Percentiles rank a stretch among this genome's conserved stretches.
phyloP scores from a whole-genome alignment of 371 early-diverging fungal species.

The Gilbertella persicaria region DNA sequence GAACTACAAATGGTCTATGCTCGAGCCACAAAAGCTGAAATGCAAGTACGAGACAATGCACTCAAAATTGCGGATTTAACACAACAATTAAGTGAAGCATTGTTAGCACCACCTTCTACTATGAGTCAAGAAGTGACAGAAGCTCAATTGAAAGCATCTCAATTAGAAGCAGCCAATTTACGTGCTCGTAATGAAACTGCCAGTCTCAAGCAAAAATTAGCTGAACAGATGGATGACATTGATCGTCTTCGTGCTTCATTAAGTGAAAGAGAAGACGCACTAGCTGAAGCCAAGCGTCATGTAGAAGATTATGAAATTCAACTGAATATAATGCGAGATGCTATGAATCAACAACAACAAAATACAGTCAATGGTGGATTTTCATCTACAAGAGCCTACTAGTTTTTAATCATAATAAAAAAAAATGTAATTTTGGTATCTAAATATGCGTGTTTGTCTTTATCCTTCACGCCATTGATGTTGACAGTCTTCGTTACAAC shows the following conservation, averaged over 20 bases:
- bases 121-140: constrained; percentile 46
- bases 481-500: constrained; percentile 68
- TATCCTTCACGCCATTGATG: constrained; percentile 79
- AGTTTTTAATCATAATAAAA: constrained; percentile 5
- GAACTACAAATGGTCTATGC: constrained; percentile 49
- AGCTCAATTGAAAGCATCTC: constrained; percentile 57
- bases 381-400: constrained; percentile 25
- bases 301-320: constrained; percentile 66
- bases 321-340: constrained; percentile 62
- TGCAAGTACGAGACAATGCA: constrained; percentile 48
- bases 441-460: constrained; percentile 1
- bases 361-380: constrained; percentile 9
- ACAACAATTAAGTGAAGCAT: constrained; percentile 45
- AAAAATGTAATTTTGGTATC: not conserved
- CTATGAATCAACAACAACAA: constrained; percentile 54
- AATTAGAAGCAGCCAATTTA: constrained; percentile 59
- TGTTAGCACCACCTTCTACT: constrained; percentile 13
- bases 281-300: constrained; percentile 49
- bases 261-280: constrained; percentile 50
- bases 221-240: constrained; percentile 58
- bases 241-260: constrained; percentile 45
- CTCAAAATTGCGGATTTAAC: constrained; percentile 48
- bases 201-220: constrained; percentile 50
- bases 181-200: constrained; percentile 61
- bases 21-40: constrained; percentile 49